Evolutionary conservation across 805 yeast species (phyloP).

Genomic region (Isabelozyma gotoi): DNA sequence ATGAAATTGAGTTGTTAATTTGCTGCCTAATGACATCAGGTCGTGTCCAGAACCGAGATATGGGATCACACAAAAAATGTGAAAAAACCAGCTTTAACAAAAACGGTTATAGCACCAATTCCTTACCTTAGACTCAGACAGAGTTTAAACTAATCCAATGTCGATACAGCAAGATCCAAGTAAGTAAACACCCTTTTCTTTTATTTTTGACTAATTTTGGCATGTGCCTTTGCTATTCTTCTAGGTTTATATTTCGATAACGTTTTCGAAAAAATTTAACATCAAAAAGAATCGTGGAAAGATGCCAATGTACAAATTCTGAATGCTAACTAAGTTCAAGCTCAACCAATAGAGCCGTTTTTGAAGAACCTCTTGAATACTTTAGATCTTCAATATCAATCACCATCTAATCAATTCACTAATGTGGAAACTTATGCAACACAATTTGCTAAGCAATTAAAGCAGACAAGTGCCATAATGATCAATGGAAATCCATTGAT

Average conservation of each 20-base stretch:
- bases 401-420: constrained; percentile 19
- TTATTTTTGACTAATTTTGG: background rate
- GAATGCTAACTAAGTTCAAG: constrained; percentile 12
- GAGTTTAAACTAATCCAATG: background rate
- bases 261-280: too few relatives aligned
- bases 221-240: background rate
- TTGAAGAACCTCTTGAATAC: constrained; percentile 32
- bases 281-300: background rate
- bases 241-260: background rate
- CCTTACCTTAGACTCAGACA: too few relatives aligned
- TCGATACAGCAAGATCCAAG: constrained; percentile 20
- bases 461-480: constrained; percentile 52
- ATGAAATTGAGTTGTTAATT: too few relatives aligned
- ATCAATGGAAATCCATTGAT: constrained; percentile 58
- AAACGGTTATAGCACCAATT: background rate
- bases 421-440: constrained; percentile 42
- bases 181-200: constrained; percentile 9
- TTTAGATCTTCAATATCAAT: constrained; percentile 34
- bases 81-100: background rate
- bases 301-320: background rate
- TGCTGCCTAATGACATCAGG: background rate
- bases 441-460: constrained; percentile 51
- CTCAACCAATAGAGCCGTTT: constrained; percentile 40
- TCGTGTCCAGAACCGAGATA: background rate
- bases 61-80: background rate